These are phyloP conservation scores for Ananas comosus DNA, from an alignment of 176 grass and related monocot genomes.

Conservation along the genomic window DNA sequence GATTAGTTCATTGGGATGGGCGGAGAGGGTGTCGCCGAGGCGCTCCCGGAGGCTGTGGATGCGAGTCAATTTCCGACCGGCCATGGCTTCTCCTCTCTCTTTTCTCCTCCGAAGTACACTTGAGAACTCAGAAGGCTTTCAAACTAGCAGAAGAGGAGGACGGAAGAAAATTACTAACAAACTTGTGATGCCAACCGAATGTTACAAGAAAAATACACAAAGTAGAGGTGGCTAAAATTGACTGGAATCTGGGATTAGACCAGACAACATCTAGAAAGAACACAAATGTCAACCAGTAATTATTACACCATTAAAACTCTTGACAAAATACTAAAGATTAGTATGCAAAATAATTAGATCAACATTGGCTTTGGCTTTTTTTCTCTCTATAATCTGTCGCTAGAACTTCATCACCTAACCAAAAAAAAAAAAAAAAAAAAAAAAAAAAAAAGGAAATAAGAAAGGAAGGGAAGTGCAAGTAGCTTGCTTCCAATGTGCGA, in stretches of 20 bases:
- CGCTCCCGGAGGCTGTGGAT: constrained; percentile 76
- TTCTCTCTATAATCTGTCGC: neutral
- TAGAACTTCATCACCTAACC: neutral
- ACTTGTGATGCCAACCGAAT: neutral
- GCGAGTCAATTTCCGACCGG: constrained; percentile 62
- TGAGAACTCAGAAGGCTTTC: neutral
- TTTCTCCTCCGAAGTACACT: constrained; percentile 10
- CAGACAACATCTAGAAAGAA: neutral
- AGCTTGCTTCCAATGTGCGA: too few species aligned
- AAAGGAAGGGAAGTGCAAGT: neutral
- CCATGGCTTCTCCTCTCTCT: constrained; percentile 39
- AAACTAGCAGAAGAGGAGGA: neutral
- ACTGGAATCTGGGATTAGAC: too few species aligned
- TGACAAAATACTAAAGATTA: neutral
- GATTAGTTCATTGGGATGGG: constrained; percentile 89
- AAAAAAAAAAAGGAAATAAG: too few species aligned
- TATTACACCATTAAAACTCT: neutral
- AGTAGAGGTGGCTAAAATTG: neutral
- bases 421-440: neutral
- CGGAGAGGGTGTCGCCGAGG: constrained; percentile 61
- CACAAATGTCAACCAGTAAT: neutral
- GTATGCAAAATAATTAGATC: neutral
- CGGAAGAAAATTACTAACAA: neutral
- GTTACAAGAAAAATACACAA: neutral
- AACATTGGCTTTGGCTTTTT: neutral